These are phyloP conservation scores for Aspergillus sp. DNA, from an alignment of 2,329 filamentous ascomycete species.

Conservation along the genomic window DNA sequence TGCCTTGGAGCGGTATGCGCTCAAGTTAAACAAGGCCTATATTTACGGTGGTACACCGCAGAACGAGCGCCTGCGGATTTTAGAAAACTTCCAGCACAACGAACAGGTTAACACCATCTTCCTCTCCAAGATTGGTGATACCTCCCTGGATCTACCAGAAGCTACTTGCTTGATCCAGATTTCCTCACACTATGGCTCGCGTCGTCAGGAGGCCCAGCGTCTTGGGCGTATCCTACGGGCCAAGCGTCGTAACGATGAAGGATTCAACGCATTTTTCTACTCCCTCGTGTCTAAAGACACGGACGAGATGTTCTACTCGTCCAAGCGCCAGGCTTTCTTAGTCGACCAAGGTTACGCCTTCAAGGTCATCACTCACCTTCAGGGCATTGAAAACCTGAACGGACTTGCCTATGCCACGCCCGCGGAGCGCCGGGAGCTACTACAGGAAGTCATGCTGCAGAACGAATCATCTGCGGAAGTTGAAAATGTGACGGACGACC, in stretches of 20 bases:
- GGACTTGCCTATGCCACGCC: conserved; percentile 74
- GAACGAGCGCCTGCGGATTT: conserved; percentile 73
- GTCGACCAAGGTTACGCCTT: conserved; percentile 98
- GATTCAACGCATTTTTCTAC: conserved; percentile 99
- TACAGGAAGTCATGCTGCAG: conserved; percentile 83
- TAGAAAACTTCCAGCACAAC: conserved; percentile 95
- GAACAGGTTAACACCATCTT: conserved; percentile 86
- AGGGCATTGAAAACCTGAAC: conserved; percentile 79
- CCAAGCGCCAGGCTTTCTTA: conserved; percentile 91
- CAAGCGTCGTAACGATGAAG: conserved; percentile 92
- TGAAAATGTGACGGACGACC: conserved; percentile 63
- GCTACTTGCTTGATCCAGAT: conserved; percentile 97
- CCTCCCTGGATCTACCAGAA: conserved; percentile 92
- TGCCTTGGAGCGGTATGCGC: conserved; percentile 76
- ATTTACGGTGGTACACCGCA: conserved; percentile 88
- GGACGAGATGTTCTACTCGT: conserved; percentile 95
- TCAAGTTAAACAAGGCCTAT: conserved; percentile 76
- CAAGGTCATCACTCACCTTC: conserved; percentile 94
- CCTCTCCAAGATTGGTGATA: conserved; percentile 95
- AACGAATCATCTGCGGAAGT: conserved; percentile 67
- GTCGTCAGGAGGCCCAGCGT: conserved; percentile 91
- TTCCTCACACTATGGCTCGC: conserved; percentile 93
- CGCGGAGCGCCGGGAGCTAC: conserved; percentile 72
- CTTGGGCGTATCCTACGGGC: conserved; percentile 88
- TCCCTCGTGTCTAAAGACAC: conserved; percentile 96